Evolutionary conservation across 805 yeast species (phyloP), one percentile per base, ranked within the genome.

Genomic region (Candida maltosa): DNA sequence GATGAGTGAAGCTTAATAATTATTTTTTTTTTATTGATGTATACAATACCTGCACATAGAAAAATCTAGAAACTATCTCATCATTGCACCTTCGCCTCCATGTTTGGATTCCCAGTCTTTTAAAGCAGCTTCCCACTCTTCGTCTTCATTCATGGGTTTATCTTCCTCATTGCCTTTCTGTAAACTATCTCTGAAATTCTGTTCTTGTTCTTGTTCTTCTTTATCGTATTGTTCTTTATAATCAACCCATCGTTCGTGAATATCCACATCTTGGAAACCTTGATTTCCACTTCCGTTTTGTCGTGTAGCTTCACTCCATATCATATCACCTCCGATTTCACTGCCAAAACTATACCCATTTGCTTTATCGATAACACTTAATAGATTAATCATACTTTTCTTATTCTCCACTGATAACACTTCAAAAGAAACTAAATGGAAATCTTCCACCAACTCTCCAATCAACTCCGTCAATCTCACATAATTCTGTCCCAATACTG

Each of bases 211-310:
- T 24, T 54, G 51, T 39, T 65, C 73, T 32, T 48, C 36, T 32
- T 75, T 71, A 45, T 93, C 98, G 57, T 86, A 88, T 32, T 65
- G 66, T 18, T 75, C 83, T 54, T 89, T 93, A 45, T 80, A 71
- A 39, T 87, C 96, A 8, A 93, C 75, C 98, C 98, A 93, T 40
- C 99, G 70, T 46, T 93, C 98, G 47, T 93, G 98, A 4, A 87
- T 76, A 54, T 89, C 96, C 5, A 77, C 64, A 11, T 73, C 75
- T 31, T 65, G 60, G 21, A 38, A 46, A 4, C 67, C 78, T 29
- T 70, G 56, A 30, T 69, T 58, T 8, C 84, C 78, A 26, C 89
- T 81, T 31, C 85, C 79, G 26, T 91, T 81, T 35, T 85, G 87
- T 44, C 97, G 71, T 1, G 91, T 75, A 1, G 96, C 96, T 48